These are phyloP conservation scores for Blastomyces silverae DNA, from an alignment of 2,329 filamentous ascomycete genomes.

Conservation along the genomic window DNA sequence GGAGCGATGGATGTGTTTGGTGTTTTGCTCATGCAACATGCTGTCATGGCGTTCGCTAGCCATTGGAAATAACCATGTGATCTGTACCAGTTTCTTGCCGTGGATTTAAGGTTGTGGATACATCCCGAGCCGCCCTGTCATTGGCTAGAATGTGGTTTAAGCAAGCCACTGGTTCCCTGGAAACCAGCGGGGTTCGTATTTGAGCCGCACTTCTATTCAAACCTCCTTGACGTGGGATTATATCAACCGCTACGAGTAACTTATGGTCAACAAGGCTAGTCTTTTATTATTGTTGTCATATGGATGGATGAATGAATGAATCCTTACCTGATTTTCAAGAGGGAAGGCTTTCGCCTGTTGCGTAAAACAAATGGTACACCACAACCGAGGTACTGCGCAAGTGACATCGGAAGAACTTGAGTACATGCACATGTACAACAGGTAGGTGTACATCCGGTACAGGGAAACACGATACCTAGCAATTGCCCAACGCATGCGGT, in stretches of 20 bases:
- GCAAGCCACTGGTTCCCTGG: neutral
- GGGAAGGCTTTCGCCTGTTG: neutral
- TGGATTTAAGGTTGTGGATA: slow-evolving; percentile 12
- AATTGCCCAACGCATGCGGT: too few species aligned
- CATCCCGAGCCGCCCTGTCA: neutral
- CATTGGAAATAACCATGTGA: neutral
- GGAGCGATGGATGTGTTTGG: neutral
- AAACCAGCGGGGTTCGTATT: neutral
- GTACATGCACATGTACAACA: neutral
- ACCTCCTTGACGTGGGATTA: neutral
- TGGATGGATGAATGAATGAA: neutral
- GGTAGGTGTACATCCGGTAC: neutral
- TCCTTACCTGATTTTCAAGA: neutral
- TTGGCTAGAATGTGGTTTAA: neutral
- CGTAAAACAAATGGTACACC: neutral
- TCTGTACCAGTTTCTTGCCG: neutral
- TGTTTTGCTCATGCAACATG: neutral
- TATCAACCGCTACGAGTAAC: neutral
- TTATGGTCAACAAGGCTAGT: neutral
- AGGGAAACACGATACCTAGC: neutral
- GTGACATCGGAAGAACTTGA: neutral
- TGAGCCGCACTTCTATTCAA: neutral
- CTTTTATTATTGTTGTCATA: neutral
- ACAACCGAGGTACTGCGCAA: neutral
- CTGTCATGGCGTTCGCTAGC: neutral